Conservation (phyloP, 225 moss, liverwort and hornwort genomes). For the Physcomitrellopsis africana region DNA sequence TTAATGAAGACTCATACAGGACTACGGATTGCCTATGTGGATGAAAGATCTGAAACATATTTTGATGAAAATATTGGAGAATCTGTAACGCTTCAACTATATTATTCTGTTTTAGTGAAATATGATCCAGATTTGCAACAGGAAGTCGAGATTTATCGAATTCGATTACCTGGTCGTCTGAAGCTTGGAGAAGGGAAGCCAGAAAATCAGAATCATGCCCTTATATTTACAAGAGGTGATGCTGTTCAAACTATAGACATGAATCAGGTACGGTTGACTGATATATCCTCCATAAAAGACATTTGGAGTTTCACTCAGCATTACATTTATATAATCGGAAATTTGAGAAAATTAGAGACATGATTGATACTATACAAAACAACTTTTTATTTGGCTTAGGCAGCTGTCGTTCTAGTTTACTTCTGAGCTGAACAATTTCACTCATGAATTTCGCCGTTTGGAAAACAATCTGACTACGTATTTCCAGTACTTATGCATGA, state of each 20-base stretch:
- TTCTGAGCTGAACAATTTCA: constrained; percentile 5
- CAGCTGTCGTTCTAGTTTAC: constrained; percentile 18
- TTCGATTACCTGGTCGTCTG: constrained; percentile 78
- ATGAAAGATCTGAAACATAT: constrained; percentile 37
- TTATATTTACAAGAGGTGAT: constrained; percentile 91
- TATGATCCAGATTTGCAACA: constrained; percentile 55
- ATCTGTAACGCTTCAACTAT: constrained; percentile 37
- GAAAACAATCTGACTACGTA: background rate
- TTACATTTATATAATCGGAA: background rate
- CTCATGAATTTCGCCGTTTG: constrained; percentile 10
- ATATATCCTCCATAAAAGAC: constrained; percentile 10
- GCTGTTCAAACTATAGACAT: constrained; percentile 95
- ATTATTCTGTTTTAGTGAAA: constrained; percentile 79
- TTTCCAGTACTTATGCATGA: constrained; percentile 9
- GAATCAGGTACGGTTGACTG: constrained; percentile 68
- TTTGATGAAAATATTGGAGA: constrained; percentile 16
- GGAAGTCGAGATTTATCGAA: constrained; percentile 79
- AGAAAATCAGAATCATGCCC: constrained; percentile 93
- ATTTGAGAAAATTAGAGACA: constrained; percentile 3
- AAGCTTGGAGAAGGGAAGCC: constrained; percentile 95
- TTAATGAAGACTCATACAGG: constrained; percentile 72
- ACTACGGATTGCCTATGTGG: constrained; percentile 80
- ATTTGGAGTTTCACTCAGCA: constrained; percentile 4
- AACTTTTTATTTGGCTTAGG: constrained; percentile 1
- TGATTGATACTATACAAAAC: background rate